Evolutionary conservation across 495 filamentous ascomycete genomes (phyloP).

Genomic region (Sabuloglossum arenarium): DNA sequence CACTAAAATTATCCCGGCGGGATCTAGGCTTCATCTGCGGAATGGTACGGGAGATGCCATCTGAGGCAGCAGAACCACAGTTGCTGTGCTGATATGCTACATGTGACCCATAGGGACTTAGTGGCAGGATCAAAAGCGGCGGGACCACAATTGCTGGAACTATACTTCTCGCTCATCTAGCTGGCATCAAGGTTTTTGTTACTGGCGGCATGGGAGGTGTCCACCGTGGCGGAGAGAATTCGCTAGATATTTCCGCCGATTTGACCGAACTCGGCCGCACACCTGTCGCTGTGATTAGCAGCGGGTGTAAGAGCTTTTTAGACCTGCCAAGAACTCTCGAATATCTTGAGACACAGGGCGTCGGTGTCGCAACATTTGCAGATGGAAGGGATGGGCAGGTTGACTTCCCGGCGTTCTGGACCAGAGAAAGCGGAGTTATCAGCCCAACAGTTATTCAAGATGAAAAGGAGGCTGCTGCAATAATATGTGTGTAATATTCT

Average conservation of each 20-base stretch:
- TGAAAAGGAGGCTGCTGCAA: constrained; percentile 65
- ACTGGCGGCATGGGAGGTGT: constrained; percentile 77
- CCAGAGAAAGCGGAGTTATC: constrained; percentile 56
- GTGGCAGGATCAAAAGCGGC: constrained; percentile 49
- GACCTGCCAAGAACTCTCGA: constrained; percentile 83
- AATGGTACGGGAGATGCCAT: constrained; percentile 27
- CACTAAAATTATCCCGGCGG: constrained; percentile 64
- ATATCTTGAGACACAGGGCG: constrained; percentile 86
- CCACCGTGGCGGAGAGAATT: constrained; percentile 69
- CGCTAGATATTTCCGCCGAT: constrained; percentile 88
- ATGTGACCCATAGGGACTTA: constrained; percentile 26
- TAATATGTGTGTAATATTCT: constrained; percentile 37
- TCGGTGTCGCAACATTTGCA: constrained; percentile 69
- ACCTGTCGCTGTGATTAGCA: constrained; percentile 67
- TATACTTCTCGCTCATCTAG: constrained; percentile 70
- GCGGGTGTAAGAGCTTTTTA: constrained; percentile 87
- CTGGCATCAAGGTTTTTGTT: constrained; percentile 83
- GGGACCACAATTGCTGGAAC: constrained; percentile 88
- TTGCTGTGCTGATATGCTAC: not conserved
- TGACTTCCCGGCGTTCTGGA: constrained; percentile 82
- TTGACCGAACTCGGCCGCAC: constrained; percentile 89
- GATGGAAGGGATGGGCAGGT: constrained; percentile 45
- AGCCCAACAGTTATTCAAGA: constrained; percentile 55
- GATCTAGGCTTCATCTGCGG: constrained; percentile 70
- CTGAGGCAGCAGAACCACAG: not conserved